Evolutionary conservation across 306 rosid species (phyloP).

Genomic region (Lathyrus sativus): DNA sequence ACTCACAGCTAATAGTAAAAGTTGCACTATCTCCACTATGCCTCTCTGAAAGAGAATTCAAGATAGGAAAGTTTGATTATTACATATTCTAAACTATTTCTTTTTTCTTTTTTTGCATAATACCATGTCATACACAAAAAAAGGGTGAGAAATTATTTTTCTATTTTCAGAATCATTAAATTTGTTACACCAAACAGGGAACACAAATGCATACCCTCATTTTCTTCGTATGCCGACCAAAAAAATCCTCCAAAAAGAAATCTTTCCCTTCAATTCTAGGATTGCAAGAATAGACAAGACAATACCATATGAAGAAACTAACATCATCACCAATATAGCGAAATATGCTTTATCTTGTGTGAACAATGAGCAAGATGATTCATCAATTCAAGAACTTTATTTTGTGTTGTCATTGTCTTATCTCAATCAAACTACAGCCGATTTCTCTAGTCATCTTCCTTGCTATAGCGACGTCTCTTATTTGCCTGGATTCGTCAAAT

Average conservation of each 20-base stretch:
- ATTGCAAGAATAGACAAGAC: conserved; percentile 42
- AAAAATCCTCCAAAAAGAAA: conserved; percentile 38
- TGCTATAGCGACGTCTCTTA: conserved; percentile 65
- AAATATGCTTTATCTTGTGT: conserved; percentile 32
- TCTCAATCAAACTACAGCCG: conserved; percentile 76
- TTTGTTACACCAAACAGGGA: conserved; percentile 65
- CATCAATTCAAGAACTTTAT: conserved; percentile 35
- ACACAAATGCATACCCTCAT: conserved; percentile 42
- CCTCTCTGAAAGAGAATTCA: conserved; percentile 41
- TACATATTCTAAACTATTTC: conserved; percentile 28
- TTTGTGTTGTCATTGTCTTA: conserved; percentile 39
- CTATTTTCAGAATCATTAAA: conserved; percentile 41
- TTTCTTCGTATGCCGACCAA: conserved; percentile 47
- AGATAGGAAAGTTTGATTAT: conserved; percentile 35
- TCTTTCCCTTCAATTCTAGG: conserved; percentile 41
- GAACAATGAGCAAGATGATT: conserved; percentile 35
- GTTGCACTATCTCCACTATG: conserved; percentile 44
- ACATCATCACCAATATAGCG: conserved; percentile 1
- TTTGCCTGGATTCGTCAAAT: conserved; percentile 54
- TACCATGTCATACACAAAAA: conserved; percentile 31
- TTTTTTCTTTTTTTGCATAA: conserved; percentile 5
- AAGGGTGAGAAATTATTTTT: conserved; percentile 27
- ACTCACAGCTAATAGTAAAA: conserved; percentile 45
- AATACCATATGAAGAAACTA: conserved; percentile 17
- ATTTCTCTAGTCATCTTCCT: conserved; percentile 67